These are phyloP conservation scores for Neurospora sp. DNA, from an alignment of 495 filamentous ascomycete species.

Conservation along the genomic window DNA sequence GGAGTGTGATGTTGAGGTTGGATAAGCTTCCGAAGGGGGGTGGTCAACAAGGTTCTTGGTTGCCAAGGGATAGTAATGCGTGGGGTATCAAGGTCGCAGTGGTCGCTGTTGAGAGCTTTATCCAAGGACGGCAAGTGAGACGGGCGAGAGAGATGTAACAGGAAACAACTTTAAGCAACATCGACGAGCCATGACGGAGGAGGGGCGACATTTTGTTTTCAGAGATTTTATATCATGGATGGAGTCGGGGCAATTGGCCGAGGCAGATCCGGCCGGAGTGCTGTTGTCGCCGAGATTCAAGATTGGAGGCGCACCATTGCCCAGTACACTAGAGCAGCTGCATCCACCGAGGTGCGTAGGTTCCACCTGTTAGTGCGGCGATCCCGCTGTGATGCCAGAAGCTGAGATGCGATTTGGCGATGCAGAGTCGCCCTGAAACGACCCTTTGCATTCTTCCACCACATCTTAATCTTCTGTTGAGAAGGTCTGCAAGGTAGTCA, in stretches of 20 bases:
- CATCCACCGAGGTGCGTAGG: not conserved
- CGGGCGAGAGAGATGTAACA: not conserved
- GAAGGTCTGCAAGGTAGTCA: not conserved
- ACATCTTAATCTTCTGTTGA: not conserved
- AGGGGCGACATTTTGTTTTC: not conserved
- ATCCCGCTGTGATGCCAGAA: not conserved
- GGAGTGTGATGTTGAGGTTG: not conserved
- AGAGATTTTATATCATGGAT: not conserved
- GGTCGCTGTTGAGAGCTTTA: not conserved
- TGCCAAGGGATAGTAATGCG: not conserved
- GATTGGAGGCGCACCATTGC: not conserved
- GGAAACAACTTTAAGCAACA: not conserved
- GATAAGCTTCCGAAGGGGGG: not conserved
- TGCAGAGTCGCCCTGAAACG: not conserved
- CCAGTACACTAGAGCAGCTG: not conserved
- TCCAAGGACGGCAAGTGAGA: not conserved
- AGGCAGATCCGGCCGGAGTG: not conserved
- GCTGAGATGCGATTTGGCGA: not conserved
- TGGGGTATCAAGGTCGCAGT: not conserved
- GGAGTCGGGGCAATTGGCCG: not conserved
- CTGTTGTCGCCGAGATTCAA: not conserved
- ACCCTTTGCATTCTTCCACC: not conserved
- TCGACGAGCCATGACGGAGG: not conserved
- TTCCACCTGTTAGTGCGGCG: not conserved
- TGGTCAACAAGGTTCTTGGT: not conserved